Base-by-base conservation (phyloP, 2,329 filamentous ascomycete species). In the Tolypocladium endophyticum region DNA sequence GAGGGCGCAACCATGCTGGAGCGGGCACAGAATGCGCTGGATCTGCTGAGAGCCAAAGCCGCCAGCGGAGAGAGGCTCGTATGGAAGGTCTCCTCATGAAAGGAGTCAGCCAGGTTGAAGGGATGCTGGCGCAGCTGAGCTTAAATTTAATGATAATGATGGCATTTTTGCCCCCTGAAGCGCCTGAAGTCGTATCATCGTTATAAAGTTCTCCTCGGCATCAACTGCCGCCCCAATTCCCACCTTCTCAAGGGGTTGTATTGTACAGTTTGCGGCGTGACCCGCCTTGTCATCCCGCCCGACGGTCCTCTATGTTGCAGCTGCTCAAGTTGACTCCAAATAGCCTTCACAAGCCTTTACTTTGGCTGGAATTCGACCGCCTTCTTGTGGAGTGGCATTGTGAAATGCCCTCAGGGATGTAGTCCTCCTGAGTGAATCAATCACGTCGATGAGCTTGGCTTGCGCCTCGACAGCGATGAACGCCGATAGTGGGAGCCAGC, bases 41-140 rank as follows among this genome's bases (percentile, higher is more conserved):
- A 69, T 47, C 57, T 71, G 4, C 58, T 77, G 53, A 68, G 76
- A 14, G 69, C 69, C 8, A 73, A 67, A 56, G 73, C 66, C 1
- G 70, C 75, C 0, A 77, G 76, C 59, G 73, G 75, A 4, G 74
- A 77, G 66, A 76, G 70, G 61, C 64, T 77, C 12, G 67, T 77
- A 1, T 76, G 74, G 74, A 67, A 63, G 47, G 64, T 73, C 11
- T 55, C 65, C 0, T 62, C 30, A 23, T 41, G 45, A 53, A 68
- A 23, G 28, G 6, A 20, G 9, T 4, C 11, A 20, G 14, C 11
- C 35, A 12, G 23, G 28, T 16, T 14, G 25, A 25, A 30, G 23
- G 39, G 30, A 1, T 14, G 2, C 4, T 12, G 12, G 20, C 9
- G 41, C n/a, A n/a, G 39, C n/a, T 45, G 12, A 12, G 43, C 11